A percentile compares a stretch with the other conserved stretches of the same genome.
Conservation (phyloP, 257 asterid genomes). For the Gynochthodes officinalis region DNA sequence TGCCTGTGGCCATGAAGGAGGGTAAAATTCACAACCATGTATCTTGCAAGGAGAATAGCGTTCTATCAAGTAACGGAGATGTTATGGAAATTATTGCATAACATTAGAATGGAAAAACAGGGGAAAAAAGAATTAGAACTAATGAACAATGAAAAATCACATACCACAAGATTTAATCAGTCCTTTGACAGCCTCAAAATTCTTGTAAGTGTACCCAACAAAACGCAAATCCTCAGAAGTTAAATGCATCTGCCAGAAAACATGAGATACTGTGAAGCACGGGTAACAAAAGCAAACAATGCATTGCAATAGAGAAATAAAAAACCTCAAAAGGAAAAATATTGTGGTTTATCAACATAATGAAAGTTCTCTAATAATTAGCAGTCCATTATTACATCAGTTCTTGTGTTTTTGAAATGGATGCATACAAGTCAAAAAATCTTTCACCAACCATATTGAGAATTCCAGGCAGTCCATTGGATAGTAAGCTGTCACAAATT, state of each 20-base stretch:
- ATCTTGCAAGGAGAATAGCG: background rate
- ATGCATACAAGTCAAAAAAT: background rate
- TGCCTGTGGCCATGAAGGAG: background rate
- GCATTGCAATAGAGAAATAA: background rate
- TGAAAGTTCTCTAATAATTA: background rate
- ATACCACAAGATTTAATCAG: constrained; percentile 38
- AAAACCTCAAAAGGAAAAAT: background rate
- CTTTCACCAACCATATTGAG: background rate
- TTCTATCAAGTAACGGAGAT: background rate
- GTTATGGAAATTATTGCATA: background rate
- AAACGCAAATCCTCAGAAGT: constrained; percentile 65
- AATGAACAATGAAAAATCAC: constrained; percentile 11
- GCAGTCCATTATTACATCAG: background rate
- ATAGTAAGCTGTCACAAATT: background rate
- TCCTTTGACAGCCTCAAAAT: constrained; percentile 72
- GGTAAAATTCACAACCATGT: background rate
- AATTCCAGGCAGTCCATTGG: background rate
- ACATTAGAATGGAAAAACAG: background rate
- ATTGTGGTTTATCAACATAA: background rate
- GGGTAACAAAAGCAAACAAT: background rate
- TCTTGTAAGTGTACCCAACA: constrained; percentile 81
- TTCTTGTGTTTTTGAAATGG: background rate
- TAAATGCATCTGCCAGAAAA: constrained; percentile 44
- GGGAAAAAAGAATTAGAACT: background rate
- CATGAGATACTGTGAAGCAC: background rate